Conservation (phyloP, 176 grass and related monocot species). For the Musa beccarii region DNA sequence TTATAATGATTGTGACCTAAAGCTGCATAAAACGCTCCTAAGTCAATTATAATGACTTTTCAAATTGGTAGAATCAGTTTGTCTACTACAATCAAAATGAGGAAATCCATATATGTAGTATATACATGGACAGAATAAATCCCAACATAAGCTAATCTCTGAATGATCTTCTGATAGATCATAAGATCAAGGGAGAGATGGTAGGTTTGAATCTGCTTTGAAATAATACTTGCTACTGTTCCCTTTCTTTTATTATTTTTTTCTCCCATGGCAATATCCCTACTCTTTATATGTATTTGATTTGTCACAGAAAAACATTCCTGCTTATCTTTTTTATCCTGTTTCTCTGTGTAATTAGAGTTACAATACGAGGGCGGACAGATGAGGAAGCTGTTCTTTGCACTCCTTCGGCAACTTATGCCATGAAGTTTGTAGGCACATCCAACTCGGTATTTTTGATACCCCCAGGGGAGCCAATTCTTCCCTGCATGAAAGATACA, state of each 20-base stretch:
- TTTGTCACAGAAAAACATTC: neutral
- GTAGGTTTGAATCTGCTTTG: too few species aligned
- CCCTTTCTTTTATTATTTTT: neutral
- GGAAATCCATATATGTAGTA: too few species aligned
- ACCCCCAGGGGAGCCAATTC: conserved; percentile 35
- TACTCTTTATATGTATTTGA: neutral
- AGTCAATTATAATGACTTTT: too few species aligned
- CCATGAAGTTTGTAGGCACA: conserved; percentile 92
- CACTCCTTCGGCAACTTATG: conserved; percentile 67
- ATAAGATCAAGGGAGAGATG: too few species aligned
- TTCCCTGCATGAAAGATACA: conserved; percentile 5
- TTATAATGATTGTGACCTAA: too few species aligned
- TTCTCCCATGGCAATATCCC: neutral
- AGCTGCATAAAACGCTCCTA: too few species aligned
- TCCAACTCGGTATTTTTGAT: conserved; percentile 77
- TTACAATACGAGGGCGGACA: conserved; percentile 44
- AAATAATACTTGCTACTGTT: neutral
- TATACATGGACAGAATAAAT: too few species aligned
- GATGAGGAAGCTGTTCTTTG: conserved; percentile 91
- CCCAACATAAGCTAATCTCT: too few species aligned
- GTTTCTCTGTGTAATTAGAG: conserved; percentile 20
- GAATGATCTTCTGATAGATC: too few species aligned
- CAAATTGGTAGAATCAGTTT: too few species aligned
- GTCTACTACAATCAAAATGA: too few species aligned
- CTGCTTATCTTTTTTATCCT: neutral